Base-by-base conservation (phyloP, 768 basidiomycete species). In the Baorangia bicolor region DNA sequence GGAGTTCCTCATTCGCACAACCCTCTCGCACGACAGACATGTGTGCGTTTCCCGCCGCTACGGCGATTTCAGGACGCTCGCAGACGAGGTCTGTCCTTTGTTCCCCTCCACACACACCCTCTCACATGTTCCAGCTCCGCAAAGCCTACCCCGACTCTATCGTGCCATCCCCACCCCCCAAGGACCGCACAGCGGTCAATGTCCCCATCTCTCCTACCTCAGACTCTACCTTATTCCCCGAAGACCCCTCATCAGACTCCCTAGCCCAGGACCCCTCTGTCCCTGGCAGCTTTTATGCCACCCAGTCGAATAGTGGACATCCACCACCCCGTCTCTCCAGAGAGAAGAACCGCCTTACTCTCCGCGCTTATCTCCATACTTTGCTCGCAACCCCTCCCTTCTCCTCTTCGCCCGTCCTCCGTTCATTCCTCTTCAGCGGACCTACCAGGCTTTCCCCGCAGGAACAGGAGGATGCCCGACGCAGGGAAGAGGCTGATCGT, bases 1-100 rank as follows among this genome's bases (percentile, higher is more conserved):
- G 90, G 97, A 98, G 79, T 99, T 99, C 69, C 86, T 99, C 62
- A 85, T 99, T 30, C 85, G 93, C 30, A 98, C 95, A 0, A 81
- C 87, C 16, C 80, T 94, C 39, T 81, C 85, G 7, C 78, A 83
- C 14, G 79, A 80, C 58, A 80, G 77, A 3, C 94, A 97, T 60
- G 80, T 93, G 2, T 94, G 85, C 71, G 97, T 98, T 5, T 90
- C 93, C 1, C 81, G 97, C 54, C 81, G 97, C 59, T 94, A 98
- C 69, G 96, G 96, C 8, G 97, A 99, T 70, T 99, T 99, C 71
- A 88, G 79, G 68, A 90, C 93, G 2, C 80, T 99, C 18, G 86
- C 87, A 2, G 81, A 86, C 45, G 93, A 97, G 78, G 94, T 90
- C 60, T 21, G 80, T 68, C 21, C 31, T 9, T 35, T 33, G 12